Conservation (phyloP, 2,329 filamentous ascomycete genomes). For the Neodidymelliopsis sp. region DNA sequence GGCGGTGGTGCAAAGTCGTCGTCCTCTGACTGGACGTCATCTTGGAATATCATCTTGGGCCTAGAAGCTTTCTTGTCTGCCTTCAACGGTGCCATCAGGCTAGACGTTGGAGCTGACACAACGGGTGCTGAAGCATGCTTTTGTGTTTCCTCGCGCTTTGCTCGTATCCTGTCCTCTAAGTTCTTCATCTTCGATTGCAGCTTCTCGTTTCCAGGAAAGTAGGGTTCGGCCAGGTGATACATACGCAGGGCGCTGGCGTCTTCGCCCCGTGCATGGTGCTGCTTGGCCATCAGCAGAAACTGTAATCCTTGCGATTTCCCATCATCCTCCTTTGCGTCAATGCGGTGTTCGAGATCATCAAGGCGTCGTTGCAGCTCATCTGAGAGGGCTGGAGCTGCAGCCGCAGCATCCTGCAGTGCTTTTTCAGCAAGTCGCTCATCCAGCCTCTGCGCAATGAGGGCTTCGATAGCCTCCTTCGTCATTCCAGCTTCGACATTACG, state of each 20-base stretch:
- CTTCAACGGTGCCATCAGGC: constrained; percentile 48
- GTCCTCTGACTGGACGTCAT: constrained; percentile 43
- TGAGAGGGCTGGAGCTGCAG: constrained; percentile 62
- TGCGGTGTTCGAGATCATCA: constrained; percentile 84
- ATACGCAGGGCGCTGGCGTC: constrained; percentile 79
- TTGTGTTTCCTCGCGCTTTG: constrained; percentile 45
- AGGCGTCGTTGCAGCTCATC: constrained; percentile 82
- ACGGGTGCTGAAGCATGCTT: constrained; percentile 25
- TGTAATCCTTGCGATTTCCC: constrained; percentile 81
- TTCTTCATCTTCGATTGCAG: constrained; percentile 64
- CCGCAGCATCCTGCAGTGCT: constrained; percentile 64
- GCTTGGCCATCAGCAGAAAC: constrained; percentile 87
- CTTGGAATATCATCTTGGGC: constrained; percentile 11
- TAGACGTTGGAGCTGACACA: constrained; percentile 20
- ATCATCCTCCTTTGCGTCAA: constrained; percentile 75
- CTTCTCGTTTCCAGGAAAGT: constrained; percentile 86
- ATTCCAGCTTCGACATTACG: constrained; percentile 47
- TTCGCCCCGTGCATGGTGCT: constrained; percentile 85
- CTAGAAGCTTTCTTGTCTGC: constrained; percentile 30
- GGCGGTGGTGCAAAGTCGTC: constrained; percentile 52
- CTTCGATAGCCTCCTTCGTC: constrained; percentile 77
- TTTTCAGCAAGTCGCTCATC: constrained; percentile 86
- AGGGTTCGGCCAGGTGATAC: constrained; percentile 84
- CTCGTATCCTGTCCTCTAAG: constrained; percentile 60
- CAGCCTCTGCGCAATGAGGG: constrained; percentile 90